Evolutionary conservation across 495 filamentous ascomycete species (phyloP).

Genomic region (Ascodesmis nigricans): DNA sequence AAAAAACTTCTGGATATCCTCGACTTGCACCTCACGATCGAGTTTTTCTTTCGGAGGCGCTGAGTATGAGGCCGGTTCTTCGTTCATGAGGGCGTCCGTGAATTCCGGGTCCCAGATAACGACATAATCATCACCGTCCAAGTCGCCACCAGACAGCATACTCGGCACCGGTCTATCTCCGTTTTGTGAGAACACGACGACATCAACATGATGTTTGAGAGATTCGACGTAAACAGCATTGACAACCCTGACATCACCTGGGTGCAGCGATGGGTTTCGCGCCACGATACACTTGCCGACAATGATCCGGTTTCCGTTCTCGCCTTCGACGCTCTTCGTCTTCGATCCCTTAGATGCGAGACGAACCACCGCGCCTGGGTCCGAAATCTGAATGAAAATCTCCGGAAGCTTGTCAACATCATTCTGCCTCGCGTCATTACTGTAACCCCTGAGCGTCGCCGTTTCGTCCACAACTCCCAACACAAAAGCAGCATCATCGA

Average conservation of each 20-base stretch:
- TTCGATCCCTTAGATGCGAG: conserved; percentile 27
- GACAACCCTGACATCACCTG: conserved; percentile 79
- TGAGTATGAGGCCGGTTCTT: conserved; percentile 51
- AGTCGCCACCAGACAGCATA: conserved; percentile 91
- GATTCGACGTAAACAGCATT: conserved; percentile 53
- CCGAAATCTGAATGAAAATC: conserved; percentile 65
- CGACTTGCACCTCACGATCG: conserved; percentile 35
- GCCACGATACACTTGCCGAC: conserved; percentile 63
- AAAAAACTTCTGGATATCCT: conserved; percentile 65
- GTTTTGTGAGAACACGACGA: conserved; percentile 65
- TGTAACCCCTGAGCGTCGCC: conserved; percentile 47
- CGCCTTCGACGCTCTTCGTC: conserved; percentile 26
- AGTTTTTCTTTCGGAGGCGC: conserved; percentile 29
- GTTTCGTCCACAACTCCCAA: conserved; percentile 85
- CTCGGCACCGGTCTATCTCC: conserved; percentile 69
- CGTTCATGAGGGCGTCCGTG: conserved; percentile 33
- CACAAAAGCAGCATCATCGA: conserved; percentile 66
- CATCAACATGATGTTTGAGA: conserved; percentile 54
- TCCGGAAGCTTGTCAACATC: conserved; percentile 9
- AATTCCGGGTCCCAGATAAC: conserved; percentile 78
- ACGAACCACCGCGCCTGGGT: conserved; percentile 21
- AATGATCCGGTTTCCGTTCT: conserved; percentile 35
- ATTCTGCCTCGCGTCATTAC: conserved; percentile 18
- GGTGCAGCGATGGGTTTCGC: conserved; percentile 84
- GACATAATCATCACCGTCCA: conserved; percentile 90